These are phyloP conservation scores for Prunus mira DNA, from an alignment of 306 rosid genomes.

Conservation along the genomic window DNA sequence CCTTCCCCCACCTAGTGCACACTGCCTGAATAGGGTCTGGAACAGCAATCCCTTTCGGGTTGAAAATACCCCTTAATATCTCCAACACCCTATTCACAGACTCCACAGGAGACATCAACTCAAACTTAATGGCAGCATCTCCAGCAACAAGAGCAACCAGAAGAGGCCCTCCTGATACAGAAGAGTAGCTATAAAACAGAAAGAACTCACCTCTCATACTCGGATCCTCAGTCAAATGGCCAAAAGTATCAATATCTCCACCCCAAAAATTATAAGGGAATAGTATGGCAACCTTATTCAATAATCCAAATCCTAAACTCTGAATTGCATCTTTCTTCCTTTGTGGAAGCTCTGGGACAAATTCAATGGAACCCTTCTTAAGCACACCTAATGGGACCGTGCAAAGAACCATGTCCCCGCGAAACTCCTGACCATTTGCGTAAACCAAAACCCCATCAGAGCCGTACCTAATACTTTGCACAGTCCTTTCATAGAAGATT, in stretches of 20 bases:
- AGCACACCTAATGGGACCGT: conserved; percentile 86
- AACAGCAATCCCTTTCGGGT: conserved; percentile 74
- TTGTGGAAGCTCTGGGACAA: conserved; percentile 84
- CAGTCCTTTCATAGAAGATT: conserved; percentile 68
- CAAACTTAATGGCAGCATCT: conserved; percentile 81
- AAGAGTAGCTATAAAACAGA: conserved; percentile 81
- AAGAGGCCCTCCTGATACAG: conserved; percentile 89
- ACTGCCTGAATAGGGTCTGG: conserved; percentile 77
- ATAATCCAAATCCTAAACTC: conserved; percentile 77
- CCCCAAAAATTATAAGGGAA: conserved; percentile 93
- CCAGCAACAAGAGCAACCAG: conserved; percentile 90
- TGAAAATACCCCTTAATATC: conserved; percentile 59
- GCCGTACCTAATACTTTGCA: conserved; percentile 65
- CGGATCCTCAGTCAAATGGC: conserved; percentile 77
- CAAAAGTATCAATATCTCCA: conserved; percentile 82
- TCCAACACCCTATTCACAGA: conserved; percentile 78
- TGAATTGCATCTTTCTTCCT: conserved; percentile 78
- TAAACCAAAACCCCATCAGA: conserved; percentile 66
- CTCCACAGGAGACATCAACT: conserved; percentile 83
- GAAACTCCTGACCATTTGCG: conserved; percentile 64
- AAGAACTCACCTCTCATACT: conserved; percentile 92
- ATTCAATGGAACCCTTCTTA: conserved; percentile 62
- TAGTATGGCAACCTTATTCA: conserved; percentile 80
- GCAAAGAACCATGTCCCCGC: conserved; percentile 70
- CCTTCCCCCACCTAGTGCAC: conserved; percentile 92